phyloP scores from a whole-genome alignment of 768 basidiomycete species.

The Mycena epipterygia region DNA sequence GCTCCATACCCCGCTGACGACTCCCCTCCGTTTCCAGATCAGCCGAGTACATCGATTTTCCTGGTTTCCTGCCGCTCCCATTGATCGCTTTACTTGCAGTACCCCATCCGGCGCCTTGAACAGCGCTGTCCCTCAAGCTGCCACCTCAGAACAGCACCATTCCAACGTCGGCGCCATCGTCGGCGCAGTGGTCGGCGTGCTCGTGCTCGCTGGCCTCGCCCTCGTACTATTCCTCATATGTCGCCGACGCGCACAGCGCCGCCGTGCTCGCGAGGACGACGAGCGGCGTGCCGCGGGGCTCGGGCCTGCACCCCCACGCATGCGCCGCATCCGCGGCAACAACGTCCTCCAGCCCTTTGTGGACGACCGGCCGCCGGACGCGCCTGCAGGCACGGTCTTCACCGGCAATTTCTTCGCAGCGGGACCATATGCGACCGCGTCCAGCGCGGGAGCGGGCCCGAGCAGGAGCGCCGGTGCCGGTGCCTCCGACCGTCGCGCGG shows the following conservation, averaged over 20 bases:
- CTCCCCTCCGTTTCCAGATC: neutral
- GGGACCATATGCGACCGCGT: conserved; percentile 11
- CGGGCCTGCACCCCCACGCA: conserved; percentile 3
- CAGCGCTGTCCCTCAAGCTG: neutral
- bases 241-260: conserved; percentile 35
- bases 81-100: neutral
- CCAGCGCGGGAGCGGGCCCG: neutral
- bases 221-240: conserved; percentile 35
- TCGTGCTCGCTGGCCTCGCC: conserved; percentile 35
- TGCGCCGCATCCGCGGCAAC: conserved; percentile 26
- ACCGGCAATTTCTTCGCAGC: conserved; percentile 16
- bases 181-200: conserved; percentile 45
- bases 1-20: neutral
- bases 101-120: neutral
- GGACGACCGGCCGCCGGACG: conserved; percentile 19
- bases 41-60: neutral
- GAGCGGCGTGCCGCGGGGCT: conserved; percentile 30
- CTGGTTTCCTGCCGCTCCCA: neutral
- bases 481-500: too few relatives aligned
- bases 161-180: conserved; percentile 43
- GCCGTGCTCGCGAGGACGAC: conserved; percentile 15
- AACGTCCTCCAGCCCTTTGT: conserved; percentile 32
- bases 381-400: neutral
- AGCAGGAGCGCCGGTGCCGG: too few relatives aligned
- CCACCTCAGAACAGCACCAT: conserved; percentile 13